phyloP scores from a whole-genome alignment of 345 rosid species.

The Eucalyptus polyanthemos region DNA sequence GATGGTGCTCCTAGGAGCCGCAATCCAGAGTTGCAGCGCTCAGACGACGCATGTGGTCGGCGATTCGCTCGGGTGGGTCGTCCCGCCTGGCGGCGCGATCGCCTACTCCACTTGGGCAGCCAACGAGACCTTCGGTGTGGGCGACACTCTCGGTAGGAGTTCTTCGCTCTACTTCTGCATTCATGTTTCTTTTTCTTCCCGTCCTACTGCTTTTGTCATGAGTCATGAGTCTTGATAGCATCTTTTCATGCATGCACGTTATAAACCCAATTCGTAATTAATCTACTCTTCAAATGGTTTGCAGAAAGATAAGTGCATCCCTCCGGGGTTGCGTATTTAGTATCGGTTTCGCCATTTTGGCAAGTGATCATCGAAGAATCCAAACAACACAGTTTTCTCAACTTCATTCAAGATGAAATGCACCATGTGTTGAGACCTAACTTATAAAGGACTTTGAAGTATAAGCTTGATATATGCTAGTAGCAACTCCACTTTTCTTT shows the following conservation, averaged over 20 bases:
- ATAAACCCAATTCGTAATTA: background rate
- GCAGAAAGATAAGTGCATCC: background rate
- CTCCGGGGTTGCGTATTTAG: too few relatives aligned
- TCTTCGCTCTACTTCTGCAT: background rate
- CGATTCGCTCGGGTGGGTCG: conserved; percentile 19
- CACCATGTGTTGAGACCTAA: background rate
- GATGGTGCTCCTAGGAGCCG: background rate
- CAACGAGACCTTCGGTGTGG: conserved; percentile 24
- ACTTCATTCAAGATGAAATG: background rate
- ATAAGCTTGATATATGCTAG: background rate
- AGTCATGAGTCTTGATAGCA: background rate
- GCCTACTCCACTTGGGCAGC: conserved; percentile 35
- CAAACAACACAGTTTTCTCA: background rate
- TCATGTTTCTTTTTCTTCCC: background rate
- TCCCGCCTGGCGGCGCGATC: conserved; percentile 4
- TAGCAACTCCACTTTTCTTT: background rate
- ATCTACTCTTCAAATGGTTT: background rate
- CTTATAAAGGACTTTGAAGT: background rate
- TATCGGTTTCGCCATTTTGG: too few relatives aligned
- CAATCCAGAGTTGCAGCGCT: conserved; percentile 8
- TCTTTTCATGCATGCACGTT: background rate
- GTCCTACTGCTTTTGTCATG: background rate
- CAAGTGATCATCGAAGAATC: background rate
- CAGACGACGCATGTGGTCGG: conserved; percentile 23
- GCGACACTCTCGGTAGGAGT: conserved; percentile 36